Base-by-base conservation (phyloP, 2,329 filamentous ascomycete genomes). In the Xylariomycetidae sp. region DNA sequence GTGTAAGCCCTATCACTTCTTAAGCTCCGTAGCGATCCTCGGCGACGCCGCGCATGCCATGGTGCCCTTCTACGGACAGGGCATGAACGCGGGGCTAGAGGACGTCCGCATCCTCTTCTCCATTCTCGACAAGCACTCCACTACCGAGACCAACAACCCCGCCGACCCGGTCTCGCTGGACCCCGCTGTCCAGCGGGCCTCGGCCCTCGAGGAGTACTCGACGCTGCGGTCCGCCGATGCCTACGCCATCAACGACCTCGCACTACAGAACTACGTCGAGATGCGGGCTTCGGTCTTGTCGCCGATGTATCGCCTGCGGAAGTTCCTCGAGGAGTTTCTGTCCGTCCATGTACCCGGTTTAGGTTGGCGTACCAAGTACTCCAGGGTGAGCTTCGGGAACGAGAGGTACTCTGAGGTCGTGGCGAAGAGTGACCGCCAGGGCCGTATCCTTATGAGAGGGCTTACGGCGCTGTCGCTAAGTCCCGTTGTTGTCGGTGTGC, bases 51-150 rank as follows among this genome's bases (percentile, higher is more conserved):
- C 92, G 0, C 92, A 98, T 58, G 92, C 94, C 37, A 96, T 98
- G 82, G 88, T 98, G 0, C 92, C 92, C 0, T 98, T 98, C 62
- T 98, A 97, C 59, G 92, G 92, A 0, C 92, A 98, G 59, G 92
- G 92, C 23, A 94, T 98, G 81, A 98, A 98, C 54, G 85, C 92
- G 0, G 92, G 92, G 1, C 77, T 98, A 26, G 92, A 98, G 64
- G 90, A 96, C 51, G 88, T 98, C 10, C 80, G 85, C 6, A 80
- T 94, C 5, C 74, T 98, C 1, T 98, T 95, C 61, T 77, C 81
- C 1, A 71, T 84, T 27, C 69, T 97, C 2, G 89, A 96, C 61
- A 74, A 77, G 46, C 70, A 88, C 45, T 64, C 70, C 2, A 49
- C 63, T 6, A 51, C 61, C 14, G 67, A 74, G 27, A 61, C 61